These are phyloP conservation scores for Mesotaenium endlicherianum DNA, from an alignment of 139 green algal species.

Conservation along the genomic window DNA sequence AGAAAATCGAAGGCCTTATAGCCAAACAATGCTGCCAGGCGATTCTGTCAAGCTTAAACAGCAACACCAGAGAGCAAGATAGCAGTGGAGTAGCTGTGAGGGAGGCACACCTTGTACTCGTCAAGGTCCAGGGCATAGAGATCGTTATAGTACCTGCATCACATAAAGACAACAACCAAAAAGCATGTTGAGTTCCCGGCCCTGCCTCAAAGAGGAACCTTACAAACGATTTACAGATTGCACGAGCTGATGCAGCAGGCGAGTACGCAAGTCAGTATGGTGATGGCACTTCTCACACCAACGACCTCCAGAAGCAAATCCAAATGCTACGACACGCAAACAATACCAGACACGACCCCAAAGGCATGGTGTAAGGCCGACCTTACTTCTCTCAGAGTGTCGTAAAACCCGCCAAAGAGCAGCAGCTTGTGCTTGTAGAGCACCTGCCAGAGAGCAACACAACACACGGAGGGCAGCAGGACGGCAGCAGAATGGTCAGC, in stretches of 20 bases:
- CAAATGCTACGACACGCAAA: background rate
- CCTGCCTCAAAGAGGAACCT: too few relatives aligned
- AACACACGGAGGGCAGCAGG: background rate
- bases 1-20: too few relatives aligned
- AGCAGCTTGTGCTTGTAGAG: constrained; percentile 74
- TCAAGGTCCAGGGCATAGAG: constrained; percentile 81
- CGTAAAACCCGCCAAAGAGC: constrained; percentile 95
- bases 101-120: constrained; percentile 55
- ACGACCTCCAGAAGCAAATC: background rate
- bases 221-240: too few relatives aligned
- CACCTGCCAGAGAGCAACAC: constrained; percentile 35
- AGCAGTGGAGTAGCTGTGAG: too few relatives aligned
- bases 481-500: background rate
- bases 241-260: too few relatives aligned
- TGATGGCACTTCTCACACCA: too few relatives aligned
- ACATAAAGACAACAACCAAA: too few relatives aligned
- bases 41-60: too few relatives aligned
- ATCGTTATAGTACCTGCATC: constrained; percentile 85
- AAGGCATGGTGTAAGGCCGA: background rate
- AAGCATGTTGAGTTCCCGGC: too few relatives aligned
- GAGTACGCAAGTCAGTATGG: too few relatives aligned
- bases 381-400: constrained; percentile 69
- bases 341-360: background rate
- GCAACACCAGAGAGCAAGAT: too few relatives aligned
- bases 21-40: too few relatives aligned